These are phyloP conservation scores for Solanum peruvianum DNA, from an alignment of 257 asterid species.

Conservation along the genomic window DNA sequence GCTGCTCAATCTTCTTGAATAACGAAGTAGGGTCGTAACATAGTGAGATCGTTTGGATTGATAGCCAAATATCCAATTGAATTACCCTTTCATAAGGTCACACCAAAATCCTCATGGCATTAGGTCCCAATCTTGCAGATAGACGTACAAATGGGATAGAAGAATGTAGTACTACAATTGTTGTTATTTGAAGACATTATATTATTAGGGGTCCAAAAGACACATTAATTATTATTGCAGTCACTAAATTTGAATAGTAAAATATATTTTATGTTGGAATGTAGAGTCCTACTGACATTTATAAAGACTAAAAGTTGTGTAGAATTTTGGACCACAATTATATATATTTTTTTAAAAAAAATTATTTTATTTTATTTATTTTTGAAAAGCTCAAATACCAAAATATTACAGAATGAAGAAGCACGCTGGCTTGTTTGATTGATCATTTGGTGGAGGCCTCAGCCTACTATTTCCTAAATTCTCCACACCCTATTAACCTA, in stretches of 20 bases:
- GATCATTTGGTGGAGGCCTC: conserved; percentile 8
- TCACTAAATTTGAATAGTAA: not conserved
- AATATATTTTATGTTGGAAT: not conserved
- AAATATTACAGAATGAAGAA: conserved; percentile 5
- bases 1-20: not conserved
- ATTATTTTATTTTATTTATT: not conserved
- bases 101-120: not conserved
- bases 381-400: conserved; percentile 2
- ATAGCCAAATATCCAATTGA: not conserved
- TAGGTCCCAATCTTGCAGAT: not conserved
- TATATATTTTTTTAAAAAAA: not conserved
- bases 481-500: conserved; percentile 23
- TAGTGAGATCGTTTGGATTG: not conserved
- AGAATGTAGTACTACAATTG: not conserved
- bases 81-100: not conserved
- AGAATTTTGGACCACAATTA: not conserved
- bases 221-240: not conserved
- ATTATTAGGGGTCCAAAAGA: not conserved
- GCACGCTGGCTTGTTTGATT: conserved; percentile 9
- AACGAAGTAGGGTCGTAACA: not conserved
- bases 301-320: not conserved
- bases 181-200: not conserved
- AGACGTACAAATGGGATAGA: not conserved
- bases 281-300: not conserved
- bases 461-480: conserved; percentile 14